Conservation (phyloP, 2,329 filamentous ascomycete species). For the Neoscytalidium dimidiatum region DNA sequence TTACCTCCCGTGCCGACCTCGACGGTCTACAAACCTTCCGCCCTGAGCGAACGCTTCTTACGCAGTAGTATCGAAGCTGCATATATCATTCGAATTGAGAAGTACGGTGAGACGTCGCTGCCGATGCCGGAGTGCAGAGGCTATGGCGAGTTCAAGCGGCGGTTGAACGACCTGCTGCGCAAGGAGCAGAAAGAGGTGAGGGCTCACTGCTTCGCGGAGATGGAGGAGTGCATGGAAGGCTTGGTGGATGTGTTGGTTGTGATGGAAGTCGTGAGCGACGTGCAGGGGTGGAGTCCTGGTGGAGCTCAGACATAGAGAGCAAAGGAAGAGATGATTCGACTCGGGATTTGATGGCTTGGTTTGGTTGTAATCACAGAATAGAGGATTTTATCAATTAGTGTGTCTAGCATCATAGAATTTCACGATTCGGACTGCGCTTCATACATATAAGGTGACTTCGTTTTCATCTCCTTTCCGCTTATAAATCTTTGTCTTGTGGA, state of each 20-base stretch:
- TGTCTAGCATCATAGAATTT: too few relatives aligned
- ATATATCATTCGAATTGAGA: not conserved
- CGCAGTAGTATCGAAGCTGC: not conserved
- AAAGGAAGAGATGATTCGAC: not conserved
- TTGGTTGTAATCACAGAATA: not conserved
- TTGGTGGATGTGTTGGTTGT: not conserved
- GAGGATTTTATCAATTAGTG: too few relatives aligned
- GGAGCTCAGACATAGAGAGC: not conserved
- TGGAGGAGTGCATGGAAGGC: not conserved
- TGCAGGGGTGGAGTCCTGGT: not conserved
- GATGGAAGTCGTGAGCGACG: not conserved
- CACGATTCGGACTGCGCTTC: too few relatives aligned
- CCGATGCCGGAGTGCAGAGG: not conserved
- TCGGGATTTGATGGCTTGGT: too few relatives aligned
- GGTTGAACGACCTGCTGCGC: not conserved
- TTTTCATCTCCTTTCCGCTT: too few relatives aligned
- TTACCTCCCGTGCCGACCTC: too few relatives aligned
- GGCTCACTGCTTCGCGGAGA: not conserved
- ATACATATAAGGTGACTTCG: too few relatives aligned
- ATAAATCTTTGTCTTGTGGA: too few relatives aligned
- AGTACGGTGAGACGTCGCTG: not conserved
- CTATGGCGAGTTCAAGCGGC: not conserved
- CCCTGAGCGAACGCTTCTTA: too few relatives aligned
- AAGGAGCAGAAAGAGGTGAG: not conserved
- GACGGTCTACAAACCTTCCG: too few relatives aligned